These are phyloP conservation scores for Paecilomyces sp. DNA, from an alignment of 2,329 filamentous ascomycete genomes.

Conservation along the genomic window DNA sequence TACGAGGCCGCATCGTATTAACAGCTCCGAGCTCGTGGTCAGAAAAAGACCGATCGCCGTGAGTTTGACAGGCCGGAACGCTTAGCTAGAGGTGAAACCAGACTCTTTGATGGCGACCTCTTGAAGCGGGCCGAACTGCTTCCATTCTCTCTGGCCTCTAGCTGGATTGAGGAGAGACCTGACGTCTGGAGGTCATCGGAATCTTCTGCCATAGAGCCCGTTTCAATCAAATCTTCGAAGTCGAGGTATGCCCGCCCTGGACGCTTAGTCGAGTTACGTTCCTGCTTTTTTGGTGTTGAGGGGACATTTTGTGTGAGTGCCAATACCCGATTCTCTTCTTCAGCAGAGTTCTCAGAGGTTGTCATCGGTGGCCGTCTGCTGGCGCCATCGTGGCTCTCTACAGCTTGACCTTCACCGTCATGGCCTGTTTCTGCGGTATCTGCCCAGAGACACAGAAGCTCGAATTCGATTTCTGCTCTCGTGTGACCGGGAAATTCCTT, in stretches of 20 bases:
- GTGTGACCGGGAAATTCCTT: conserved; percentile 20
- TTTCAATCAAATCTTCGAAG: neutral
- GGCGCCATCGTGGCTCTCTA: neutral
- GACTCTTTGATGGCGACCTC: conserved; percentile 4
- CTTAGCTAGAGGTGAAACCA: conserved; percentile 4
- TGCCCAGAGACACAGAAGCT: conserved; percentile 25
- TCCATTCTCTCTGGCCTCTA: conserved; percentile 4
- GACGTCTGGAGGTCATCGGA: conserved; percentile 6
- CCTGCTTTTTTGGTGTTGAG: neutral
- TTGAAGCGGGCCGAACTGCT: neutral
- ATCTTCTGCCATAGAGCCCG: conserved; percentile 7
- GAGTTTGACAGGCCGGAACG: neutral
- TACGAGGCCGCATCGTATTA: neutral
- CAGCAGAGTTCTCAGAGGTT: neutral
- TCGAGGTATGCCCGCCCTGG: conserved; percentile 7
- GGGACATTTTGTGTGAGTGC: neutral
- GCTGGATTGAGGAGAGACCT: conserved; percentile 12
- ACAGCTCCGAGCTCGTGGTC: neutral
- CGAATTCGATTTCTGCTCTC: conserved; percentile 24
- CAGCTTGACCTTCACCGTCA: neutral
- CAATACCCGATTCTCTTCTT: neutral
- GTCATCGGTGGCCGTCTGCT: neutral
- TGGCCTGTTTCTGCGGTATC: conserved; percentile 12
- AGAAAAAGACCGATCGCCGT: neutral
- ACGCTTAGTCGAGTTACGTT: conserved; percentile 1